Base-by-base conservation (phyloP, 2,329 filamentous ascomycete species). In the Trichoderma koningiopsis region DNA sequence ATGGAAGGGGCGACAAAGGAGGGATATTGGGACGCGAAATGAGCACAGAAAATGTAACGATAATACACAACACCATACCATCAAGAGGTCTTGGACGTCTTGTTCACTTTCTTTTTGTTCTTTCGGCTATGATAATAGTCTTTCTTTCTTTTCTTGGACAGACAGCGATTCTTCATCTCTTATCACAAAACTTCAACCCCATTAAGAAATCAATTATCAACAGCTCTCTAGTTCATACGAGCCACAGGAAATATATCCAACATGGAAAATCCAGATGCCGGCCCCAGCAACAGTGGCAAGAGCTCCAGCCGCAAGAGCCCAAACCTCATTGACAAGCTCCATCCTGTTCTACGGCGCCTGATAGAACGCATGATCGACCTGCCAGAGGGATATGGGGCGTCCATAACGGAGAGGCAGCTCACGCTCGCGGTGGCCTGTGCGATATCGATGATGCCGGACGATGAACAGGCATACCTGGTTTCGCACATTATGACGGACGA, bases 401-500 rank as follows among this genome's bases (percentile, higher is more conserved):
- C 35, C 7, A 31, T 73, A 0, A 67, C 75, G 1, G 71, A 75
- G 55, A 22, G 66, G 1, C 60, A 55, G 5, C 52, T 76, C 5
- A 74, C 73, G 6, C 70, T 63, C 1, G 60, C 69, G 3, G 72
- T 74, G 22, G 5, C 29, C 0, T 27, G 75, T 5, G 75, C 75
- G 5, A 68, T 76, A 16, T 70, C 75, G 47, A 70, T 74, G 11
- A 69, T 71, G 4, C 71, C 75, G 1, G 60, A 68, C 0, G 31
- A 49, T 0, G 72, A 74, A 16, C 75, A 76, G 19, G 40, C 68
- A 19, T 58, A 70, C 10, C 35, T 76, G 5, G 43, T 75, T 8
- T 70, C 70, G 2, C 72, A 74, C 10, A 71, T 76, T 11, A 70
- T 76, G 33, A 24, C 73, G 0, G 73, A 76, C n/a, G 71, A 75